These are phyloP conservation scores for Vigna mungo DNA, from an alignment of 306 rosid genomes.

Conservation along the genomic window DNA sequence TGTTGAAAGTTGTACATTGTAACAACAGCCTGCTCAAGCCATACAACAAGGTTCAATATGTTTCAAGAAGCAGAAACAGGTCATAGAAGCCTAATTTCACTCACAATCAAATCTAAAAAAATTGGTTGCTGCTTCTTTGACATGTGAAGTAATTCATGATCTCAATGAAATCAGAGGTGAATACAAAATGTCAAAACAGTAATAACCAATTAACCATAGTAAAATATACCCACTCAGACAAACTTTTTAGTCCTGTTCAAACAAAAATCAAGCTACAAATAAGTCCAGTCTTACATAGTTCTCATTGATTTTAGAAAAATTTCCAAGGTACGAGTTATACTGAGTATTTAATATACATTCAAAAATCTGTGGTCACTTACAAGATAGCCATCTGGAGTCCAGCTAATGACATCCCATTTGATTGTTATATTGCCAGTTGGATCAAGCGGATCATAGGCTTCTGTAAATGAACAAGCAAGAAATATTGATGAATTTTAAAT, in stretches of 20 bases:
- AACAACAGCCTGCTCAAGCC: conserved; percentile 77
- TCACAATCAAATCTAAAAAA: neutral
- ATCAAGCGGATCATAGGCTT: conserved; percentile 90
- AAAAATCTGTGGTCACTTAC: conserved; percentile 61
- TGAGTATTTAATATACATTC: conserved; percentile 21
- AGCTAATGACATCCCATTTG: conserved; percentile 88
- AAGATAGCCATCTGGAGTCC: conserved; percentile 96
- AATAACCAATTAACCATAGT: conserved; percentile 10
- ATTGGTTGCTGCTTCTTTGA: conserved; percentile 1
- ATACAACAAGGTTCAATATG: conserved; percentile 28
- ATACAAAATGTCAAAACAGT: neutral
- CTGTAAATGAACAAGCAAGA: conserved; percentile 53
- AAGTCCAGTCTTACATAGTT: conserved; percentile 2
- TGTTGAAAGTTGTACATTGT: conserved; percentile 95
- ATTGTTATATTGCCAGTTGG: conserved; percentile 91
- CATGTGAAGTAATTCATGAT: conserved; percentile 5
- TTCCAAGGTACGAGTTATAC: neutral
- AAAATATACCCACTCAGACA: conserved; percentile 13
- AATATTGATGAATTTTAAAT: conserved; percentile 11
- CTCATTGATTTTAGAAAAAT: conserved; percentile 1
- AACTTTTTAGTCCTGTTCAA: neutral
- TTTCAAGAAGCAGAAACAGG: neutral
- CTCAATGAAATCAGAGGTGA: conserved; percentile 5
- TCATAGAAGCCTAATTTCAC: conserved; percentile 6
- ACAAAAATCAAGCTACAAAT: conserved; percentile 6